phyloP scores from a whole-genome alignment of 2,329 filamentous ascomycete genomes.

The Aspergillus viridinutans region DNA sequence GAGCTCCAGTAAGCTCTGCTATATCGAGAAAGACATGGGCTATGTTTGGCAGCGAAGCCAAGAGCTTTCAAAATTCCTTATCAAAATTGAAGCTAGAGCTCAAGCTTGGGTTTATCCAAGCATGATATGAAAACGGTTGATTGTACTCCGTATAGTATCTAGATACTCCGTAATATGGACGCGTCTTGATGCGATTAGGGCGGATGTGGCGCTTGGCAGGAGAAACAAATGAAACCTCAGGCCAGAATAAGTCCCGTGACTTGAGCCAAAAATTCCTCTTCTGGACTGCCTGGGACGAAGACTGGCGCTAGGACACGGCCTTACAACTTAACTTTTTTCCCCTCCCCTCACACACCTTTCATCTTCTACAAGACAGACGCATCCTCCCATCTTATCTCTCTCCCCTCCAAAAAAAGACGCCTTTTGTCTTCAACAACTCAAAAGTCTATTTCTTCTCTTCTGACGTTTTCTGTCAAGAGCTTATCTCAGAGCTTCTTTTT shows the following conservation, averaged over 20 bases:
- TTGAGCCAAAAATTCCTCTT: not conserved
- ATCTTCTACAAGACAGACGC: not conserved
- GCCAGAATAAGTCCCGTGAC: not conserved
- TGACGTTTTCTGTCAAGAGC: constrained; percentile 23
- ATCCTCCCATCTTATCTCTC: constrained; percentile 10
- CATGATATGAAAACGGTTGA: not conserved
- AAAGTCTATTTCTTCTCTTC: constrained; percentile 11
- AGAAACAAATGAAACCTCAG: not conserved
- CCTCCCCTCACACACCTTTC: constrained; percentile 15
- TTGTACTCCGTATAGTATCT: not conserved
- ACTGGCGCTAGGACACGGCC: not conserved
- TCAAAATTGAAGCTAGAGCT: not conserved
- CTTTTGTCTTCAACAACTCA: constrained; percentile 1
- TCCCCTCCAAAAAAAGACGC: constrained; percentile 3
- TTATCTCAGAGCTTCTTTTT: constrained; percentile 15
- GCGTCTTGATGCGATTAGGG: constrained; percentile 14
- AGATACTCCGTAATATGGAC: not conserved
- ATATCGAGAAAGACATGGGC: not conserved
- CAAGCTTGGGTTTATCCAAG: not conserved
- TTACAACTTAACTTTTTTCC: constrained; percentile 16
- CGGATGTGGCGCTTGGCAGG: constrained; percentile 19
- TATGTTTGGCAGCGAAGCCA: not conserved
- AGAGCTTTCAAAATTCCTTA: not conserved
- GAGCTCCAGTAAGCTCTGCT: too few relatives aligned
- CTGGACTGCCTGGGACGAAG: not conserved